A percentile compares a stretch with the other conserved stretches of the same genome.
Conservation (phyloP, 306 rosid species). For the Rosa lucieae region DNA sequence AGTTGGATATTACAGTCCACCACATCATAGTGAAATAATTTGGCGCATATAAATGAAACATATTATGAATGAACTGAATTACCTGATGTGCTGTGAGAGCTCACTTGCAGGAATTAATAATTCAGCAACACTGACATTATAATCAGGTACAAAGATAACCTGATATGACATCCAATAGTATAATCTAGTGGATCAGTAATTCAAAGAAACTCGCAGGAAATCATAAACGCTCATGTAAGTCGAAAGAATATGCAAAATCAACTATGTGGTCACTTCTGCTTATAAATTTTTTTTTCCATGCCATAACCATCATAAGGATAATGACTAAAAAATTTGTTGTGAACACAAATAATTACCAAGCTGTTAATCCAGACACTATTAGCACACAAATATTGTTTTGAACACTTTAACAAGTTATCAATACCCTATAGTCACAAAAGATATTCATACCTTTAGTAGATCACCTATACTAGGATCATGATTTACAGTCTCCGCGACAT, state of each 20-base stretch:
- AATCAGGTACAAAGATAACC: conserved; percentile 96
- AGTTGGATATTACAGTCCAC: not conserved
- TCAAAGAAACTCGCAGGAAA: conserved; percentile 2
- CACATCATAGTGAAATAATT: not conserved
- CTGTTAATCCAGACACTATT: not conserved
- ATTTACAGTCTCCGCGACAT: conserved; percentile 81
- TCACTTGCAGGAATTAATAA: conserved; percentile 95
- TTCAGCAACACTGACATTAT: conserved; percentile 96
- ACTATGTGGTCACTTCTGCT: not conserved
- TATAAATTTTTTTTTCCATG: not conserved
- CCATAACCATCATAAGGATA: not conserved
- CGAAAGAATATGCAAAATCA: not conserved
- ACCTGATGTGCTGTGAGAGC: conserved; percentile 98
- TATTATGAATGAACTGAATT: conserved; percentile 18
- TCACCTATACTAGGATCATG: conserved; percentile 95
- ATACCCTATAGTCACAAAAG: not conserved
- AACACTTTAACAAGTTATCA: not conserved
- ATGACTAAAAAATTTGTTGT: not conserved
- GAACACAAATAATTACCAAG: not conserved
- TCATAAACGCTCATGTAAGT: not conserved
- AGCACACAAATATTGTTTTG: not conserved
- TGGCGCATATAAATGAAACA: not conserved
- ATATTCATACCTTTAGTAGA: conserved; percentile 70
- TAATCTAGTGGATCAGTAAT: not conserved
- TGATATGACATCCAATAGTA: conserved; percentile 24